A percentile compares a stretch with the other conserved stretches of the same genome.
Conservation (phyloP, 805 yeast species). For the Metschnikowia cerradonensis region DNA sequence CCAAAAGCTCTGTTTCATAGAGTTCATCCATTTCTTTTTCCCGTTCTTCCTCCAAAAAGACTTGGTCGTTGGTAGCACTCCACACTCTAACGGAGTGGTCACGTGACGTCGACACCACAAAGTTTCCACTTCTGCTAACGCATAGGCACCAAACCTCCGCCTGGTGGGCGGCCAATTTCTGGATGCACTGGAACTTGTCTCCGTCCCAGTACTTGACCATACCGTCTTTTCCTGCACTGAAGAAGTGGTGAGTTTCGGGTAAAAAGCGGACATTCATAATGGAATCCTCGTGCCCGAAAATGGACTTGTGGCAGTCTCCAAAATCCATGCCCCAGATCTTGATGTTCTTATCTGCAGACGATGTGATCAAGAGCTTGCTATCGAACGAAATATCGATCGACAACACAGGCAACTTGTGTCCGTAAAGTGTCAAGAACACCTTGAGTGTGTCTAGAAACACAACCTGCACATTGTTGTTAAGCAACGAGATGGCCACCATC, state of each 20-base stretch:
- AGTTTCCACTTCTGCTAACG: constrained; percentile 66
- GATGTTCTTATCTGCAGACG: constrained; percentile 96
- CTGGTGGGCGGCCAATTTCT: constrained; percentile 77
- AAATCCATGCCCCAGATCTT: constrained; percentile 98
- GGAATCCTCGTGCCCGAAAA: constrained; percentile 95
- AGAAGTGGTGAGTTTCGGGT: constrained; percentile 83
- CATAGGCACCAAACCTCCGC: constrained; percentile 92
- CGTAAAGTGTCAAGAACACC: constrained; percentile 84
- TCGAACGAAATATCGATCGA: constrained; percentile 89
- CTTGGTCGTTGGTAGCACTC: constrained; percentile 90
- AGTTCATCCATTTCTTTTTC: constrained; percentile 93
- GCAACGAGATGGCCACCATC: constrained; percentile 73
- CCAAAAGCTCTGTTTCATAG: constrained; percentile 73
- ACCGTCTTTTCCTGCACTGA: constrained; percentile 87
- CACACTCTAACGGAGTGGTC: constrained; percentile 93
- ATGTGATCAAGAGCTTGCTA: constrained; percentile 80
- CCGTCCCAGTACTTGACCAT: constrained; percentile 97
- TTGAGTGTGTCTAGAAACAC: constrained; percentile 84
- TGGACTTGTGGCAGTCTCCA: constrained; percentile 97
- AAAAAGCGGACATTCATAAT: constrained; percentile 84
- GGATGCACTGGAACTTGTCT: constrained; percentile 90
- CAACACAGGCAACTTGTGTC: constrained; percentile 93
- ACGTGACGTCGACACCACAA: constrained; percentile 80
- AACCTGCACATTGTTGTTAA: constrained; percentile 94
- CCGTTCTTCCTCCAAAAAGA: constrained; percentile 94